Evolutionary conservation across 495 filamentous ascomycete species (phyloP).

Genomic region (Podospora tetraspora): DNA sequence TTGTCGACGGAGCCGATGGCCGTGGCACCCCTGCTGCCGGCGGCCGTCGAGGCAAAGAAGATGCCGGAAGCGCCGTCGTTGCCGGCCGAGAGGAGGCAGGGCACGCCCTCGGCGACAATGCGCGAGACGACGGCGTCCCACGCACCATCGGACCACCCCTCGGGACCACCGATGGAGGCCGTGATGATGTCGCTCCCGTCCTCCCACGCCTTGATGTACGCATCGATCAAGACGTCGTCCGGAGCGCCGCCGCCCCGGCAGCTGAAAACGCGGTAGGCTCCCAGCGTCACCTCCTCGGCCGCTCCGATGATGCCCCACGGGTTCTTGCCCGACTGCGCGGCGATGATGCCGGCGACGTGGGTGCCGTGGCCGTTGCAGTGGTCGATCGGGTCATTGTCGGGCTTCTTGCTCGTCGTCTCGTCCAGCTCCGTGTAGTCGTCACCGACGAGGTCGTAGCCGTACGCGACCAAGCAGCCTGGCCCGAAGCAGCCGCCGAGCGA

Average conservation of each 20-base stretch:
- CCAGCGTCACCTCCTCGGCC: constrained; percentile 49
- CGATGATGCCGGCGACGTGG: constrained; percentile 52
- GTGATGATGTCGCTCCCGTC: constrained; percentile 56
- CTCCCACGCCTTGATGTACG: constrained; percentile 53
- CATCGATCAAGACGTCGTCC: constrained; percentile 51
- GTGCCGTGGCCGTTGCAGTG: constrained; percentile 44
- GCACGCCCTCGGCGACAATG: constrained; percentile 52
- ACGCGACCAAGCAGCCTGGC: constrained; percentile 49
- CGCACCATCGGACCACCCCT: constrained; percentile 52
- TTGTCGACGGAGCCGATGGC: constrained; percentile 53
- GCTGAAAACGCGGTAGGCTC: constrained; percentile 52
- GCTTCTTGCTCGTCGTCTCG: constrained; percentile 37
- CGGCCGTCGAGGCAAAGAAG: constrained; percentile 51
- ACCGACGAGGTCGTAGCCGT: constrained; percentile 49
- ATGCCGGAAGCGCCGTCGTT: constrained; percentile 49
- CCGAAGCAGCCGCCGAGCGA: constrained; percentile 55
- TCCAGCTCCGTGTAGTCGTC: constrained; percentile 36
- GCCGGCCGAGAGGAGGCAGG: constrained; percentile 50
- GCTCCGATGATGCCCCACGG: constrained; percentile 50
- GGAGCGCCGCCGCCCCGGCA: constrained; percentile 39
- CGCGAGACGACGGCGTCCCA: constrained; percentile 50
- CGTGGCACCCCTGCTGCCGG: constrained; percentile 46
- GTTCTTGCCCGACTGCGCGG: constrained; percentile 43
- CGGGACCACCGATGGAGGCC: constrained; percentile 52
- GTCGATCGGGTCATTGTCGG: constrained; percentile 44